Conservation (phyloP, 139 green algal species). For the Coelastrella sp. region DNA sequence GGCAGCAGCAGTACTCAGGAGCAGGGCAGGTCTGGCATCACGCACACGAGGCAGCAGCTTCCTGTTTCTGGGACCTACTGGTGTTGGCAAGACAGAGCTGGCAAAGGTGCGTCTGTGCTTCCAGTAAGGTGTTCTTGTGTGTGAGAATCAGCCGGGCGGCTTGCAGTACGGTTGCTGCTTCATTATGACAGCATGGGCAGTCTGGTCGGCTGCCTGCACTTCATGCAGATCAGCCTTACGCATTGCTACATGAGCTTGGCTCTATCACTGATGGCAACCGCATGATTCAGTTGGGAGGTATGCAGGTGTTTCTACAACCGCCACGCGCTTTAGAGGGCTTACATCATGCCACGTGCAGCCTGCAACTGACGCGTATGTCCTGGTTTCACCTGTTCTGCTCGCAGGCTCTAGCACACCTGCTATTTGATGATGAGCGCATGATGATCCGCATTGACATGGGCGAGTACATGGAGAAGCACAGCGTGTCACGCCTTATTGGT, state of each 20-base stretch:
- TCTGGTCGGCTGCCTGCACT: no score
- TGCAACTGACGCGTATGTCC: background rate
- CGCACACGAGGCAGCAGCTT: conserved; percentile 80
- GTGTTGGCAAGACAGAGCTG: conserved; percentile 98
- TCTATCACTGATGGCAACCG: no score
- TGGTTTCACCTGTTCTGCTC: conserved; percentile 25
- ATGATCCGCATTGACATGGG: conserved; percentile 97
- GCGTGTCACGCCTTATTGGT: conserved; percentile 87
- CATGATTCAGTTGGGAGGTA: no score
- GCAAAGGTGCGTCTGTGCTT: background rate
- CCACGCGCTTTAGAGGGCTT: no score
- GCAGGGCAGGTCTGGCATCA: conserved; percentile 74
- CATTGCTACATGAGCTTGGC: no score
- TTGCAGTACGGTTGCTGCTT: background rate
- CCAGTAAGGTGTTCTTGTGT: background rate
- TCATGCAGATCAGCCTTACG: no score
- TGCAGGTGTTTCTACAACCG: no score
- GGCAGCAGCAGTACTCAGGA: conserved; percentile 92
- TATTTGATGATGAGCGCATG: conserved; percentile 93
- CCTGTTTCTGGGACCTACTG: conserved; percentile 94
- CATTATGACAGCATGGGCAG: background rate
- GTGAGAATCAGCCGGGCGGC: background rate
- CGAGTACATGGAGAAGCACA: conserved; percentile 99
- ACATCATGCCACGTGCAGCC: no score
- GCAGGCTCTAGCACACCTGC: conserved; percentile 90